A percentile compares a stretch with the other conserved stretches of the same genome.
Conservation (phyloP, 2,329 filamentous ascomycete genomes). For the Chaetomium sp. region DNA sequence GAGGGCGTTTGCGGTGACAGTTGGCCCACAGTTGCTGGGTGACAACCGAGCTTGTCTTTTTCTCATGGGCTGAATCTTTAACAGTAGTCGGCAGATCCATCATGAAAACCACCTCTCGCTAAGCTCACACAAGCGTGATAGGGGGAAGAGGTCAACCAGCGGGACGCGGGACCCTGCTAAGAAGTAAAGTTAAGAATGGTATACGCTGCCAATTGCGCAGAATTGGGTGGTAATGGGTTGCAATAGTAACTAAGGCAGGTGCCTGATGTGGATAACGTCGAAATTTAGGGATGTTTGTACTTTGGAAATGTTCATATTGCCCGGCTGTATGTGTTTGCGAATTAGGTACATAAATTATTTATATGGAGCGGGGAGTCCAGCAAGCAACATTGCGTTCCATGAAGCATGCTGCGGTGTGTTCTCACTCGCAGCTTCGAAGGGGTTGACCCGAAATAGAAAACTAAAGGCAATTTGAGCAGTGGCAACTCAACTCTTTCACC, state of each 20-base stretch:
- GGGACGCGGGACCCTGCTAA: not conserved
- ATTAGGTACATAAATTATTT: too few species aligned
- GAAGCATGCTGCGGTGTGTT: not conserved
- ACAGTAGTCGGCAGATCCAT: slow-evolving; percentile 20
- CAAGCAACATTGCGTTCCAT: not conserved
- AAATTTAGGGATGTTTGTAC: not conserved
- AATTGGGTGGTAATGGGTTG: not conserved
- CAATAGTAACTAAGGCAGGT: not conserved
- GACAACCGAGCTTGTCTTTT: slow-evolving; percentile 34
- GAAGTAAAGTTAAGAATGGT: not conserved
- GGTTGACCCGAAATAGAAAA: not conserved
- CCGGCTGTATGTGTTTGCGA: not conserved
- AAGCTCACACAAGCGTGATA: slow-evolving; percentile 19
- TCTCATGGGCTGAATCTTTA: slow-evolving; percentile 7
- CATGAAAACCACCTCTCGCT: slow-evolving; percentile 19
- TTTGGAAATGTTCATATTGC: not conserved
- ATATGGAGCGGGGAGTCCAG: not conserved
- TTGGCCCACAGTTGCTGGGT: slow-evolving; percentile 66
- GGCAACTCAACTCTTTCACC: not conserved
- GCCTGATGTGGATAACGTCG: not conserved
- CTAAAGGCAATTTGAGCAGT: not conserved
- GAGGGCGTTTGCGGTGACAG: slow-evolving; percentile 57
- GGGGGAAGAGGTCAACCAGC: slow-evolving; percentile 1
- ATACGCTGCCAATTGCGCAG: not conserved
- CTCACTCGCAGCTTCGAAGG: not conserved